A percentile compares a stretch with the other conserved stretches of the same genome.
These are phyloP conservation scores for Vitis rotundifolia DNA, from an alignment of 164 flowering plant species.

Conservation along the genomic window DNA sequence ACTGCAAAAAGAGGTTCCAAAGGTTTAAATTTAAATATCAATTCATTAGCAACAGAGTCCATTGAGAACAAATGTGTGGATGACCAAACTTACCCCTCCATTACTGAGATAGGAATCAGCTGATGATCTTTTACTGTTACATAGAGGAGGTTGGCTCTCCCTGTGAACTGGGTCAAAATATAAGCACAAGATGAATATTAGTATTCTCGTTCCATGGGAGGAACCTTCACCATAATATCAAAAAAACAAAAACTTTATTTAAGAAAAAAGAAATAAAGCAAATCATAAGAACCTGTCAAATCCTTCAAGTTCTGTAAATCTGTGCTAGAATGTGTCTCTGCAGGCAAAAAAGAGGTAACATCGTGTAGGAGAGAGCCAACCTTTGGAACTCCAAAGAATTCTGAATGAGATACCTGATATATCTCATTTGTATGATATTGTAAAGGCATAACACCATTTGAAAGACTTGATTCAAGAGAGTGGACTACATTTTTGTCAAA, in stretches of 20 bases:
- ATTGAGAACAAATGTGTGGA: background rate
- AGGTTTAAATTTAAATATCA: too few species aligned
- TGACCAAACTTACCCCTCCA: slow-evolving; percentile 37
- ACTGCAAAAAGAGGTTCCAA: too few species aligned
- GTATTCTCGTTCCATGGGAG: background rate
- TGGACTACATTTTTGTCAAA: slow-evolving; percentile 33
- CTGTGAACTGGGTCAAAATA: slow-evolving; percentile 26
- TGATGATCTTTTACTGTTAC: slow-evolving; percentile 17
- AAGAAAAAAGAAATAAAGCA: background rate
- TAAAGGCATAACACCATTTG: slow-evolving; percentile 89
- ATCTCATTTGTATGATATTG: slow-evolving; percentile 75
- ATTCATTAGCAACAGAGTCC: too few species aligned
- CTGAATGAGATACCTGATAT: slow-evolving; percentile 60
- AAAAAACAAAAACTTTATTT: background rate
- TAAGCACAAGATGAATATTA: slow-evolving; percentile 11
- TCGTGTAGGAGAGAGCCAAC: slow-evolving; percentile 20
- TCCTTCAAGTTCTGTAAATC: slow-evolving; percentile 21
- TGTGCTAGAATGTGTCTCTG: slow-evolving; percentile 12
- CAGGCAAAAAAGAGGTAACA: slow-evolving; percentile 23
- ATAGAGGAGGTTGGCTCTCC: slow-evolving; percentile 18
- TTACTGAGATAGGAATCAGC: slow-evolving; percentile 18
- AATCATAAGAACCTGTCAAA: slow-evolving; percentile 34
- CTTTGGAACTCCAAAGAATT: slow-evolving; percentile 25
- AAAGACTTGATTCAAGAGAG: slow-evolving; percentile 38
- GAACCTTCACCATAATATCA: background rate